Evolutionary conservation across 1,284 basidiomycete genomes (phyloP).

Genomic region (Uromyces viciae-fabae): DNA sequence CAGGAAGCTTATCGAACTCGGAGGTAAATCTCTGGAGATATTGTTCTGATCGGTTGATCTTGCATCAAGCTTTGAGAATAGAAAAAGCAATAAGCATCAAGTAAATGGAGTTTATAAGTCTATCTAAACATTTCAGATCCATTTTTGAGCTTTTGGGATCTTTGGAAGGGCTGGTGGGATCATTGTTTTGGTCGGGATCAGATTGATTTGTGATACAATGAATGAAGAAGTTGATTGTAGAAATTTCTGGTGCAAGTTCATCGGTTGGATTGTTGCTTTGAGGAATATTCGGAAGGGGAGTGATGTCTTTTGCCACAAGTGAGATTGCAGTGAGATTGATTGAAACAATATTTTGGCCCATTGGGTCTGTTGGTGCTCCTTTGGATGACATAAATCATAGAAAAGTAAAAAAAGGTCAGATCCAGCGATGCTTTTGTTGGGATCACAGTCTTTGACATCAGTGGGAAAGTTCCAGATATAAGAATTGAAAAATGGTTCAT

Average conservation of each 20-base stretch:
- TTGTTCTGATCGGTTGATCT: background rate
- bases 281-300: background rate
- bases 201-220: background rate
- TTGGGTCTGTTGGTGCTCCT: background rate
- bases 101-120: background rate
- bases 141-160: background rate
- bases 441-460: no score
- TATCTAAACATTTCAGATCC: background rate
- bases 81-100: background rate
- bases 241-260: background rate
- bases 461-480: background rate
- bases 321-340: background rate
- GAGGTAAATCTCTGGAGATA: background rate
- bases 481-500: constrained; percentile 1
- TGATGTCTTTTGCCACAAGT: background rate
- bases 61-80: background rate
- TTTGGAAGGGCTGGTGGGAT: background rate
- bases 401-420: background rate
- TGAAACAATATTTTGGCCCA: background rate
- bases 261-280: background rate
- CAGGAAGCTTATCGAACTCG: background rate
- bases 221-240: constrained; percentile 4
- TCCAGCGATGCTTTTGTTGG: background rate
- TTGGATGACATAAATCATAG: background rate
- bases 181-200: background rate